Base-by-base conservation (phyloP, 2,329 filamentous ascomycete species). In the Hymenoscyphus fraxineus region DNA sequence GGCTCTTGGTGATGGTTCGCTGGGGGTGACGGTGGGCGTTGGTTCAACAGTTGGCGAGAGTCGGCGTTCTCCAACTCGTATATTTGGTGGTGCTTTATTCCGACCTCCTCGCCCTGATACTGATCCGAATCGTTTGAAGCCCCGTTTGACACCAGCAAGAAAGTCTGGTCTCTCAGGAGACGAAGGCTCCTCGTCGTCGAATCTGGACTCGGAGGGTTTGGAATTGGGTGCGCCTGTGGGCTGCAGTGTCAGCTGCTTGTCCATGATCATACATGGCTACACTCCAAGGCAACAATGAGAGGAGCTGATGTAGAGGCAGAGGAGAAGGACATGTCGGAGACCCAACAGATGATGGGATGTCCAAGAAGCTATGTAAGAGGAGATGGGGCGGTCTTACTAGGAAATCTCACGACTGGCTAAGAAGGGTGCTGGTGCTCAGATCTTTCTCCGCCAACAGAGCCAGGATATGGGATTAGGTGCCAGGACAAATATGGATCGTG, bases 61-160 rank as follows among this genome's bases (percentile, higher is more conserved):
- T 19, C 64, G 60, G 27, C 65, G 58, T 38, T 69, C 69, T 16
- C 66, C 67, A 15, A 65, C 62, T 55, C 68, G 67, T 58, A 70
- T 67, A 35, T 72, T 69, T 31, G 68, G 58, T 22, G 71, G 67
- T 62, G 6, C 35, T 7, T 70, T 69, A 60, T 65, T 39, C 32
- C 70, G 67, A 10, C 60, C 56, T 51, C 68, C 69, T 62, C 44
- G 44, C 19, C 44, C n/a, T 51, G 73, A 73, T 41, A 74, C 69
- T 7, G 73, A 74, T 58, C 73, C 73, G 54, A 73, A 64, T 65
- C 71, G 73, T 68, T 67, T 73, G 16, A 75, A 69, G 19, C 71
- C 69, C 64, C 69, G 69, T 62, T 73, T 70, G 32, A 75, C 72
- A n/a, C 72, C 72, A 16, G 67, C 67, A 32, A 73, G 64, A 62